A percentile compares a stretch with the other conserved stretches of the same genome.
Conservation (phyloP, 345 rosid genomes). For the Fremontodendron californicum region DNA sequence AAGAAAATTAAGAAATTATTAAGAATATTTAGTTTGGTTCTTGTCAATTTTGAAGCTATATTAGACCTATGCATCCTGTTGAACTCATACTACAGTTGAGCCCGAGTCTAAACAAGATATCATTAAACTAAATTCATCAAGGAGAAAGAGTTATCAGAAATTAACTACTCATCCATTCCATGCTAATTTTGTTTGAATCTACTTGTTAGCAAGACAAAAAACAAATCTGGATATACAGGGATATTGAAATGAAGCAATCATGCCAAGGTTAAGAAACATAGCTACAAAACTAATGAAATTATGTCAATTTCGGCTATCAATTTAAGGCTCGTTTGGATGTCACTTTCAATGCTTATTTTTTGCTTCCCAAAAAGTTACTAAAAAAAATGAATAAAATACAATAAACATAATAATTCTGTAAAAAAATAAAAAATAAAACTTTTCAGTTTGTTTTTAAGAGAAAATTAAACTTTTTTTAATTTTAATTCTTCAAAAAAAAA, state of each 20-base stretch:
- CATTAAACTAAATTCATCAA: not conserved
- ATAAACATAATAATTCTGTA: not conserved
- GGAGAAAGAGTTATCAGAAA: no score
- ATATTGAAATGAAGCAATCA: not conserved
- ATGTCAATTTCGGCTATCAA: not conserved
- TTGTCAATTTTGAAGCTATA: not conserved
- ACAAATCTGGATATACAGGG: no score
- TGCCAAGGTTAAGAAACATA: not conserved
- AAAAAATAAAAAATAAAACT: no score
- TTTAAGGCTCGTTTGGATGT: not conserved
- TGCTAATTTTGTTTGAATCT: not conserved
- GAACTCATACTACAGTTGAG: not conserved
- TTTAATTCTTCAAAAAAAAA: no score
- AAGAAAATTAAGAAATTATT: not conserved
- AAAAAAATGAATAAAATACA: not conserved
- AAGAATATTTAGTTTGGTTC: no score
- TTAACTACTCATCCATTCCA: not conserved
- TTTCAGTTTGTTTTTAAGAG: no score
- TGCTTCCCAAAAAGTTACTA: not conserved
- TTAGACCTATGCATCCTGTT: not conserved
- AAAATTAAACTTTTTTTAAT: no score
- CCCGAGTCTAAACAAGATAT: no score
- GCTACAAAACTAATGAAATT: not conserved
- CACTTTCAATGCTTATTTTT: not conserved
- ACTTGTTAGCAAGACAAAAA: no score